phyloP scores from a whole-genome alignment of 805 yeast species.

The Kazachstania psychrophila region DNA sequence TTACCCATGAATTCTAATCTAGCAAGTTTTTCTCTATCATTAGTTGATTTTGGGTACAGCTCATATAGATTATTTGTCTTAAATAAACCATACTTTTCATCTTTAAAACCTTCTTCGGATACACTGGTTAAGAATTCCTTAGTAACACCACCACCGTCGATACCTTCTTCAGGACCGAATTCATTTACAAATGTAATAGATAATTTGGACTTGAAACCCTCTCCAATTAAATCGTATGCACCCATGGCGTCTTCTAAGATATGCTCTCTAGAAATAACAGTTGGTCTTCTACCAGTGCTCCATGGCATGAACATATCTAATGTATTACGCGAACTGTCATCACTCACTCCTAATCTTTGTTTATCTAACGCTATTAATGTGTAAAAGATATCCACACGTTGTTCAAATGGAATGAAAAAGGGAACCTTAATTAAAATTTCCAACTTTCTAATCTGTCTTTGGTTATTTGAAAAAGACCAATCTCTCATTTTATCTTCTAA shows the following conservation, averaged over 20 bases:
- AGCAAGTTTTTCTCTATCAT: conserved; percentile 25
- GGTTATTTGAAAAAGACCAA: conserved; percentile 5
- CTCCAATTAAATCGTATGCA: conserved; percentile 45
- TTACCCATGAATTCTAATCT: conserved; percentile 61
- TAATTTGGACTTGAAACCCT: conserved; percentile 47
- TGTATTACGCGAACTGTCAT: background rate
- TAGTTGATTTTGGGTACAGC: conserved; percentile 47
- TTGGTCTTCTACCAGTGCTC: conserved; percentile 24
- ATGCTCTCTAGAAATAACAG: conserved; percentile 57
- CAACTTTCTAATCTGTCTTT: conserved; percentile 28
- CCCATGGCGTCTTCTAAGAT: conserved; percentile 68
- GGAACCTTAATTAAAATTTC: conserved; percentile 59
- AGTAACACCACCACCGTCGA: conserved; percentile 95
- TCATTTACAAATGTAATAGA: conserved; percentile 61
- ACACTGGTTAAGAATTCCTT: conserved; percentile 79
- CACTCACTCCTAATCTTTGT: conserved; percentile 15
- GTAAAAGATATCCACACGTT: conserved; percentile 67
- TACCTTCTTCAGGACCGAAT: conserved; percentile 73
- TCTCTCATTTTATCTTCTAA: conserved; percentile 1
- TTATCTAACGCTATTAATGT: conserved; percentile 49
- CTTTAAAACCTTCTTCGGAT: conserved; percentile 55
- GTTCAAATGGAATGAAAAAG: conserved; percentile 67
- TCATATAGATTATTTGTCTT: conserved; percentile 43
- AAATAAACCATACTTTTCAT: conserved; percentile 29
- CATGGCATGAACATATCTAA: conserved; percentile 4